phyloP scores from a whole-genome alignment of 2,329 filamentous ascomycete genomes.

The Emergomyces orientalis region DNA sequence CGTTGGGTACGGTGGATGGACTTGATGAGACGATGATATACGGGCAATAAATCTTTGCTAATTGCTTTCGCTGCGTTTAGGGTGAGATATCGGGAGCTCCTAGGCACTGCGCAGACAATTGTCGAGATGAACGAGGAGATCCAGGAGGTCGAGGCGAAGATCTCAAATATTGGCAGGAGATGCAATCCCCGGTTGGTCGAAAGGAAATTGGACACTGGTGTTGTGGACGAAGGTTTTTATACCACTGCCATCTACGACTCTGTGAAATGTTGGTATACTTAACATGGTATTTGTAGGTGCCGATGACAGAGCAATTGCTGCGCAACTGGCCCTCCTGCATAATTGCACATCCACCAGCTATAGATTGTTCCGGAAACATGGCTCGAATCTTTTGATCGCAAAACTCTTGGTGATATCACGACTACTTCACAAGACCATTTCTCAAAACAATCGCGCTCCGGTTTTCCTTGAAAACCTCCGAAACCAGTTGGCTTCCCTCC shows the following conservation, averaged over 20 bases:
- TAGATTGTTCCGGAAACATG: slow-evolving; percentile 44
- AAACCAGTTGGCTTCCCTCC: slow-evolving; percentile 53
- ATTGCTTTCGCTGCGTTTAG: slow-evolving; percentile 28
- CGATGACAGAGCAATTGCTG: slow-evolving; percentile 38
- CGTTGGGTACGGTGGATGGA: slow-evolving; percentile 47
- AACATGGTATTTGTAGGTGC: slow-evolving; percentile 25
- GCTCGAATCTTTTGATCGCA: slow-evolving; percentile 48
- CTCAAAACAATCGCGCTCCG: slow-evolving; percentile 40
- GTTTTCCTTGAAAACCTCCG: slow-evolving; percentile 54
- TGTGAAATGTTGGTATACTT: slow-evolving; percentile 9
- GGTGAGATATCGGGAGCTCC: slow-evolving; percentile 71
- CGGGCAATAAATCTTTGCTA: slow-evolving; percentile 1
- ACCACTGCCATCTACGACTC: slow-evolving; percentile 4
- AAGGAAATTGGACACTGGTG: slow-evolving; percentile 46
- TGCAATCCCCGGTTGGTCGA: slow-evolving; percentile 67
- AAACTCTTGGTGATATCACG: slow-evolving; percentile 70
- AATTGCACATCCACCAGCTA: slow-evolving; percentile 46
- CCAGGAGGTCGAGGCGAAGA: slow-evolving; percentile 58
- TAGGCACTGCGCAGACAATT: slow-evolving; percentile 89
- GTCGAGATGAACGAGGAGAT: slow-evolving; percentile 79
- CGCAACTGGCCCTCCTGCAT: slow-evolving; percentile 50
- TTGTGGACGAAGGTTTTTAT: slow-evolving; percentile 24
- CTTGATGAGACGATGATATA: not conserved
- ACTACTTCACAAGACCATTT: slow-evolving; percentile 64
- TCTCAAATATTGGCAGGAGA: slow-evolving; percentile 62